A percentile compares a stretch with the other conserved stretches of the same genome.
Evolutionary conservation across 2,329 filamentous ascomycete genomes (phyloP).

Genomic region (Colletotrichum eremochloae): DNA sequence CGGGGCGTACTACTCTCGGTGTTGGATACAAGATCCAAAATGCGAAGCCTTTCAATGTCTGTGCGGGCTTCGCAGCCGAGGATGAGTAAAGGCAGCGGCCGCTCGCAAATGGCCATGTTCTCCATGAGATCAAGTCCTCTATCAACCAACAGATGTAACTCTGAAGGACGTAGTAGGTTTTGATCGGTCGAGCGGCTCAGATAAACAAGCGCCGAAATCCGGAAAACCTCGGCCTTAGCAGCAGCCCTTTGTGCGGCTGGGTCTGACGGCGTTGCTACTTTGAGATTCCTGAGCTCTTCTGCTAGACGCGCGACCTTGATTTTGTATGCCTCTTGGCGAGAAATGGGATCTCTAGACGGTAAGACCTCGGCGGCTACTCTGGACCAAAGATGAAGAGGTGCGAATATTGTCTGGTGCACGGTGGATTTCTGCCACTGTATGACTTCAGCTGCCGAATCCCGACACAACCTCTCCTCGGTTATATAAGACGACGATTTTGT

Average conservation of each 20-base stretch:
- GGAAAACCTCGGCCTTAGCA: conserved; percentile 3
- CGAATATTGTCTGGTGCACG: neutral
- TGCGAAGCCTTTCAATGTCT: conserved; percentile 41
- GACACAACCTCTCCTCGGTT: neutral
- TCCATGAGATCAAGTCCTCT: conserved; percentile 6
- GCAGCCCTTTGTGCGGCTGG: neutral
- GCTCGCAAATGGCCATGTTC: conserved; percentile 35
- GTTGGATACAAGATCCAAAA: conserved; percentile 47
- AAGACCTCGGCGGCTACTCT: neutral
- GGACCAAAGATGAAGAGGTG: neutral
- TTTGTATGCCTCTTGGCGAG: neutral
- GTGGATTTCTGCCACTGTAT: neutral
- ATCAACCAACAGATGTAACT: neutral
- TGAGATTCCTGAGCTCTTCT: neutral
- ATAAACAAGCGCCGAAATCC: conserved; percentile 2
- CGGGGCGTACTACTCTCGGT: conserved; percentile 43
- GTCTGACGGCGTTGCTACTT: neutral
- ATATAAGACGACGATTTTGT: too few species aligned
- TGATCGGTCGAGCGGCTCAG: conserved; percentile 2
- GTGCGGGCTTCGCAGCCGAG: conserved; percentile 46
- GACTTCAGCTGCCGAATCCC: neutral
- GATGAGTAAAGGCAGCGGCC: conserved; percentile 45
- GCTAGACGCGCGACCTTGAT: neutral
- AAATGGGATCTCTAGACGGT: neutral
- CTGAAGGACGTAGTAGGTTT: neutral